phyloP scores from a whole-genome alignment of 2,329 filamentous ascomycete species.

The Spiromastix sp. region DNA sequence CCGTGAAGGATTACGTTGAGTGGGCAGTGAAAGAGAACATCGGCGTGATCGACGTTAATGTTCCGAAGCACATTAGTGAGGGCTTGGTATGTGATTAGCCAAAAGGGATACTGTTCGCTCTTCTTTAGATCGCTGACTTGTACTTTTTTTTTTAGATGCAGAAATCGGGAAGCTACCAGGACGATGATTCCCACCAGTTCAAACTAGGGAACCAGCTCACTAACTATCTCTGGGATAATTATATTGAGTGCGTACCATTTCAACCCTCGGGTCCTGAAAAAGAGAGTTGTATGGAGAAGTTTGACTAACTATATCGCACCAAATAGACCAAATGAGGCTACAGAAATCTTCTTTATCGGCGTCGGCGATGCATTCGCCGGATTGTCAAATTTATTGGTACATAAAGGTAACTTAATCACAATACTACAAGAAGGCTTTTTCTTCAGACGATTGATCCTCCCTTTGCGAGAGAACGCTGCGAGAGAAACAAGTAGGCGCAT shows the following conservation, averaged over 20 bases:
- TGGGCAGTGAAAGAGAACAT: conserved; percentile 72
- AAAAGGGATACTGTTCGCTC: too few species aligned
- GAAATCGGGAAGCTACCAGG: conserved; percentile 28
- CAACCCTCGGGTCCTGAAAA: not conserved
- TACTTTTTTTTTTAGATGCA: not conserved
- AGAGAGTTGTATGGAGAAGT: conserved; percentile 3
- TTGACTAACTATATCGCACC: conserved; percentile 4
- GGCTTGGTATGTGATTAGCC: conserved; percentile 46
- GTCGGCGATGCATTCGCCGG: conserved; percentile 83
- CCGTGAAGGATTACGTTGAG: conserved; percentile 67
- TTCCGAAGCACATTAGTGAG: conserved; percentile 65
- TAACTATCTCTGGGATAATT: conserved; percentile 93
- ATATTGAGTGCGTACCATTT: conserved; percentile 54
- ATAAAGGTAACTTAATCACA: conserved; percentile 47
- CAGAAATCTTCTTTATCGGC: conserved; percentile 75
- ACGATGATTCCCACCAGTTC: conserved; percentile 41
- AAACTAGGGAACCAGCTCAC: conserved; percentile 58
- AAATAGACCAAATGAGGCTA: conserved; percentile 49
- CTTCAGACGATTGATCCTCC: too few species aligned
- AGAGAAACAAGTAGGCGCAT: too few species aligned
- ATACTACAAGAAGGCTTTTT: not conserved
- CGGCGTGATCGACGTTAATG: conserved; percentile 81
- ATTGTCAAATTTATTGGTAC: conserved; percentile 68
- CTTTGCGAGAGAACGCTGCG: too few species aligned
- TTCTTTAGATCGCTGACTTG: conserved; percentile 5